These are phyloP conservation scores for Claviceps maximensis DNA, from an alignment of 2,329 filamentous ascomycete genomes.

Conservation along the genomic window DNA sequence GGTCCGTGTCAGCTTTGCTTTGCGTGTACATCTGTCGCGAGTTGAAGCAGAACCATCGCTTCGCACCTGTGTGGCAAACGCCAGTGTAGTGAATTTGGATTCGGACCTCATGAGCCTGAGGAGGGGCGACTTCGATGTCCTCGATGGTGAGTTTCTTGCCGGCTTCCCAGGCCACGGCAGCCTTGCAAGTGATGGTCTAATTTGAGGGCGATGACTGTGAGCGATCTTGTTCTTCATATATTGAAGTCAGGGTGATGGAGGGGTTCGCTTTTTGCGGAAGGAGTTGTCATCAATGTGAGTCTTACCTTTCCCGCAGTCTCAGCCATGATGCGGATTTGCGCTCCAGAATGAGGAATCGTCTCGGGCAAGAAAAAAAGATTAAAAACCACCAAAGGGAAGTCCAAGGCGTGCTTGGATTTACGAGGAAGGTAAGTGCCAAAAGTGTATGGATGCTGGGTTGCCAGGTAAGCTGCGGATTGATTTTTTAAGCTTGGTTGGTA, in stretches of 20 bases:
- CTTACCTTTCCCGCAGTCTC: constrained; percentile 7
- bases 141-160: constrained; percentile 81
- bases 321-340: constrained; percentile 3
- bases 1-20: constrained; percentile 6
- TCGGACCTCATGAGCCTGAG: constrained; percentile 85
- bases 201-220: not conserved
- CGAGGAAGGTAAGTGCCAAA: too few species aligned
- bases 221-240: constrained; percentile 1
- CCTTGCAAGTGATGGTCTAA: constrained; percentile 92
- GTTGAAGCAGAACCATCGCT: not conserved
- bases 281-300: constrained; percentile 1
- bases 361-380: not conserved
- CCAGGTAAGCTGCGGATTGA: too few species aligned
- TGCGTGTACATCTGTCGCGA: not conserved
- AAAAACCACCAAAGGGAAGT: too few species aligned
- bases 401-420: too few species aligned
- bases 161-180: constrained; percentile 94
- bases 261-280: not conserved
- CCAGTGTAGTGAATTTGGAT: constrained; percentile 97
- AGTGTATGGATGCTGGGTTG: too few species aligned
- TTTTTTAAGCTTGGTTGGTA: too few species aligned
- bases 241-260: constrained; percentile 4
- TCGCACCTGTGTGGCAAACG: constrained; percentile 87
- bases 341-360: not conserved
- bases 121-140: constrained; percentile 82